phyloP scores from a whole-genome alignment of 768 basidiomycete genomes.

The Lactarius quietus region DNA sequence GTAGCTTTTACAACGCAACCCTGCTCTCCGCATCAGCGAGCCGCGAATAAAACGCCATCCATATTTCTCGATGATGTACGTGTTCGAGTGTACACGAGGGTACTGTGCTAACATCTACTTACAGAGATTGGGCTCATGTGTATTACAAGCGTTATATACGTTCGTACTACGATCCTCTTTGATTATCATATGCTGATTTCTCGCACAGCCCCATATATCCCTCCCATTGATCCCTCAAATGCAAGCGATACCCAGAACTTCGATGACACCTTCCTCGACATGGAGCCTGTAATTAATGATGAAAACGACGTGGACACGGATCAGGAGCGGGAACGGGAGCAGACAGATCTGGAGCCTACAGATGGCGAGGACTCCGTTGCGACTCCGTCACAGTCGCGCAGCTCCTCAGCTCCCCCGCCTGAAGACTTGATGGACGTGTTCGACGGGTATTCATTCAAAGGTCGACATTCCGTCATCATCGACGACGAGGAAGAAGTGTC shows the following conservation, averaged over 20 bases:
- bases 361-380: conserved; percentile 74
- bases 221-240: conserved; percentile 85
- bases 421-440: conserved; percentile 75
- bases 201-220: conserved; percentile 80
- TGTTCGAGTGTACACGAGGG: conserved; percentile 39
- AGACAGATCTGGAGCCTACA: conserved; percentile 66
- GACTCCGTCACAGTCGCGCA: conserved; percentile 78
- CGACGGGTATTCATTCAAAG: conserved; percentile 93
- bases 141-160: conserved; percentile 94
- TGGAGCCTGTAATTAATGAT: conserved; percentile 89
- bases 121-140: conserved; percentile 90
- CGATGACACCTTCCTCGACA: conserved; percentile 93
- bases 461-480: conserved; percentile 72
- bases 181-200: conserved; percentile 17
- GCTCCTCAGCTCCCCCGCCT: conserved; percentile 57
- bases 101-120: conserved; percentile 27
- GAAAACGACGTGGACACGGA: conserved; percentile 66
- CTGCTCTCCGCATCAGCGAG: conserved; percentile 85
- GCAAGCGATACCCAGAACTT: conserved; percentile 98
- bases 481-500: conserved; percentile 66
- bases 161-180: conserved; percentile 39
- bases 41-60: conserved; percentile 91
- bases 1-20: conserved; percentile 90
- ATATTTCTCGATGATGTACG: conserved; percentile 84
- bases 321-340: conserved; percentile 61